Evolutionary conservation across 192 early-diverging fungal genomes (phyloP), one percentile per base, ranked within the genome.

Genomic region (Coemansia sp.): DNA sequence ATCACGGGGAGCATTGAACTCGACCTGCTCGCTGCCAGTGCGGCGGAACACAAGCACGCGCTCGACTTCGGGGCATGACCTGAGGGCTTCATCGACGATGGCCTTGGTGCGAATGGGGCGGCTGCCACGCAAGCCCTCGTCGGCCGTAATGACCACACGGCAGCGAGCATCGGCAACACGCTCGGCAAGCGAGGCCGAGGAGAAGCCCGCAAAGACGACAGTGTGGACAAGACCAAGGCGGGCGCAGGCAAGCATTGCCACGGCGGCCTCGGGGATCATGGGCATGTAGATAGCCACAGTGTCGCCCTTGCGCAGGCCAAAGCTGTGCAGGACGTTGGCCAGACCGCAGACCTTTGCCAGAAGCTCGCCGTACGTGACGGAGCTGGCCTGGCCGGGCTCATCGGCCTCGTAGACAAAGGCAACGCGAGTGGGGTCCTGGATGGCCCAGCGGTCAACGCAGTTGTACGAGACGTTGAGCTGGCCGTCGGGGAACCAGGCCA

Each of bases 201-300:
- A 94, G 82, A 98, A 98, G 32, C 95, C 95, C 8, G 95, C 95
- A 86, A 98, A 98, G 60, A 98, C 89, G 40, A 98, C 95, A 18
- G 88, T 88, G 84, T 98, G 95, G 17, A 97, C 82, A 8, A 90
- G 86, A 44, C 95, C 94, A 39, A 98, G 87, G 34, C 94, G 83
- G 6, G 95, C 93, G 71, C 95, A 98, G 32, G 95, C 95, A 32
- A 98, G 84, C 88, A 98, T 92, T 14, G 95, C 87, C 39, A 91
- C 83, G 1, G 87, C 87, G 21, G 95, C 95, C 80, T 95, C 94
- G 55, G 95, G 95, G 33, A 94, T 86, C 93, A 95, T 95, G 44
- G 95, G 95, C 91, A 98, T 92, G 77, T 98, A 98, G 71, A 98
- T 95, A 39, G 90, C 90, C 29, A 98, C 94, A 8, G 86, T 90